These are phyloP conservation scores for Colletotrichum agaves DNA, from an alignment of 2,329 filamentous ascomycete genomes.

Conservation along the genomic window DNA sequence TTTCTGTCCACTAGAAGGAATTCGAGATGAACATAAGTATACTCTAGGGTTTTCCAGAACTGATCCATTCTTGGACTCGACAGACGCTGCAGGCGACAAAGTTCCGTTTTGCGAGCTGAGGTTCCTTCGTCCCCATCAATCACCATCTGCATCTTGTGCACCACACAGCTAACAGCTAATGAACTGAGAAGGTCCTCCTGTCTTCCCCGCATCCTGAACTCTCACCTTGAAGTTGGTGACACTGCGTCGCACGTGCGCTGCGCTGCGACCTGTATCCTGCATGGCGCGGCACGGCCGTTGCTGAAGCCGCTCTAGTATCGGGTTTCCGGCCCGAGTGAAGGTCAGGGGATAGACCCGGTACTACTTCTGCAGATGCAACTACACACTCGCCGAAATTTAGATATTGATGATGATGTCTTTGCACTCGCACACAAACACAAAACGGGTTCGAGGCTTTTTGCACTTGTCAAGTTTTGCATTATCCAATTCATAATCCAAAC, in stretches of 20 bases:
- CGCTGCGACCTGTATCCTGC: neutral
- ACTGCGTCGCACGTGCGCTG: neutral
- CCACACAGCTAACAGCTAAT: neutral
- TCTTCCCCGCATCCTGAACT: neutral
- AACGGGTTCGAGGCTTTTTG: neutral
- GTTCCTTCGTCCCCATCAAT: neutral
- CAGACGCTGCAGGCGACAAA: no score
- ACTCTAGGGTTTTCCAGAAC: no score
- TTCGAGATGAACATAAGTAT: neutral
- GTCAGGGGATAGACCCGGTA: neutral
- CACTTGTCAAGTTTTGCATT: neutral
- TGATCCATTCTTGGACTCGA: no score
- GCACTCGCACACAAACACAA: neutral
- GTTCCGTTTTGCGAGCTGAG: neutral
- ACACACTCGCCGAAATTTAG: neutral
- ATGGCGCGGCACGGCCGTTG: conserved; percentile 9
- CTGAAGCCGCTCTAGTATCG: neutral
- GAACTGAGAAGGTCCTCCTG: neutral
- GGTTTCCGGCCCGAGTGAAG: neutral
- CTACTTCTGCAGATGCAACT: neutral
- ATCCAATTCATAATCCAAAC: neutral
- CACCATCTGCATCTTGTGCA: neutral
- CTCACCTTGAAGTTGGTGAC: neutral
- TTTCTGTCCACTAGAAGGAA: neutral
- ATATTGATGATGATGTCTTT: neutral